Evolutionary conservation across 116 monocot genomes (phyloP).

Genomic region (Trichopus zeylanicus): DNA sequence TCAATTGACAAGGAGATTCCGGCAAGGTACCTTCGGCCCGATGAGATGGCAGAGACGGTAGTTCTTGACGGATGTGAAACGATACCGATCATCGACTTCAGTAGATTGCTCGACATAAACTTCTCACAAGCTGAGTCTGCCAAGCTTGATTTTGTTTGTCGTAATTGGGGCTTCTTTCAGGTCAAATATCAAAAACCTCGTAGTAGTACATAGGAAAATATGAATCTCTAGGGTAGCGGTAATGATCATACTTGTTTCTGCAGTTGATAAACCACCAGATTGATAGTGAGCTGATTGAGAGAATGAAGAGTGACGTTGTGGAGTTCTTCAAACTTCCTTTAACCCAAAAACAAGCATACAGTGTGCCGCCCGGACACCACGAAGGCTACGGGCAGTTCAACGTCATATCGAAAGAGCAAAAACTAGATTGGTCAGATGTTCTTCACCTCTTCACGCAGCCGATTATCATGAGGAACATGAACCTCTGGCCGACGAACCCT

Average conservation of each 20-base stretch:
- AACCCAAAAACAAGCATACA: slow-evolving; percentile 10
- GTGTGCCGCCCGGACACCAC: slow-evolving; percentile 2
- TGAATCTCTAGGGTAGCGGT: too few relatives aligned
- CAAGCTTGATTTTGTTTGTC: slow-evolving; percentile 9
- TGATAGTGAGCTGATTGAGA: slow-evolving; percentile 20
- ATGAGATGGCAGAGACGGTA: slow-evolving; percentile 6
- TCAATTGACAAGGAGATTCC: slow-evolving; percentile 13
- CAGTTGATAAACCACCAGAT: slow-evolving; percentile 26
- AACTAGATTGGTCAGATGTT: slow-evolving; percentile 30
- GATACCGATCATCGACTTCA: slow-evolving; percentile 2
- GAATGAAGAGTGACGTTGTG: slow-evolving; percentile 3
- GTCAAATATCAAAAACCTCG: not conserved
- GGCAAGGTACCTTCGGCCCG: slow-evolving; percentile 23
- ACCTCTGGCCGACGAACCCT: slow-evolving; percentile 21
- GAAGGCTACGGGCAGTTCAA: slow-evolving; percentile 35
- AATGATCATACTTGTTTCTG: too few relatives aligned
- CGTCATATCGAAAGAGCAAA: slow-evolving; percentile 24
- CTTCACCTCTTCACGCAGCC: slow-evolving; percentile 10
- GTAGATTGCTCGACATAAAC: not conserved
- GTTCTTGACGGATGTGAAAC: not conserved
- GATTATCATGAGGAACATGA: slow-evolving; percentile 5
- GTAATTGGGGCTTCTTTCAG: slow-evolving; percentile 26
- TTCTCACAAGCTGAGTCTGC: not conserved
- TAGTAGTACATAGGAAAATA: too few relatives aligned
- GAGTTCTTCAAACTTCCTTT: slow-evolving; percentile 27